phyloP scores from a whole-genome alignment of 2,329 filamentous ascomycete genomes.

The Graphilbum ipis-grandicollis region DNA sequence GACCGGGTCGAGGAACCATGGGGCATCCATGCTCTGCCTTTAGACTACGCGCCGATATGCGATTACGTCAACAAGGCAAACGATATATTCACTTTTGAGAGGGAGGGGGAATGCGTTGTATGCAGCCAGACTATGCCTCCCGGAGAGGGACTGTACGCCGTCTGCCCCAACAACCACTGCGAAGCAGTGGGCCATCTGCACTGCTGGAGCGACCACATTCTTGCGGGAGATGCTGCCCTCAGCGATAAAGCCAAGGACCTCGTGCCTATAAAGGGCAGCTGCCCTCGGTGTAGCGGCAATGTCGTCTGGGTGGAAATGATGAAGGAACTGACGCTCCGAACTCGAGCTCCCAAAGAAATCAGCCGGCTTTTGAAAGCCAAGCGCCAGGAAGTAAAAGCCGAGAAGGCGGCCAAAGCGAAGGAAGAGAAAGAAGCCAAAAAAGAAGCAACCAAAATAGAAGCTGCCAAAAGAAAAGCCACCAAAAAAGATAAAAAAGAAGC shows the following conservation, averaged over 20 bases:
- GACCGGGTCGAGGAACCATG: slow-evolving; percentile 13
- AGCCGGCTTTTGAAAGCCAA: slow-evolving; percentile 43
- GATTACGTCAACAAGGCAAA: slow-evolving; percentile 37
- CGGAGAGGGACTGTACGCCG: slow-evolving; percentile 33
- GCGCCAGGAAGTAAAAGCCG: slow-evolving; percentile 6
- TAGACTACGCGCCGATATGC: slow-evolving; percentile 37
- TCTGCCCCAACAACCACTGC: slow-evolving; percentile 36
- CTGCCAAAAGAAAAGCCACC: too few species aligned
- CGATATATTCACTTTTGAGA: slow-evolving; percentile 36
- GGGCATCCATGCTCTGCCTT: slow-evolving; percentile 35
- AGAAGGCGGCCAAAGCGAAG: background rate
- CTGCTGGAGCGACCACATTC: slow-evolving; percentile 39
- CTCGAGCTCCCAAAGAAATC: slow-evolving; percentile 52
- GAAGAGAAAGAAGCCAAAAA: background rate
- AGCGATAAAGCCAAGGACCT: slow-evolving; percentile 22
- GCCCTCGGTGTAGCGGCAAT: slow-evolving; percentile 47
- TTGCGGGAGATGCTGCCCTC: slow-evolving; percentile 19
- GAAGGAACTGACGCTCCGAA: slow-evolving; percentile 62
- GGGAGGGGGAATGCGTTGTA: slow-evolving; percentile 35
- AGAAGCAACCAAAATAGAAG: background rate
- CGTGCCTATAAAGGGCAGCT: slow-evolving; percentile 51
- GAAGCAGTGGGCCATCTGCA: slow-evolving; percentile 40
- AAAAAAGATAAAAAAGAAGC: background rate
- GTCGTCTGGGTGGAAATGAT: slow-evolving; percentile 63
- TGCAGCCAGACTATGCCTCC: slow-evolving; percentile 28